These are phyloP conservation scores for Thelephora aurantiotincta DNA, from an alignment of 768 basidiomycete genomes.

Conservation along the genomic window DNA sequence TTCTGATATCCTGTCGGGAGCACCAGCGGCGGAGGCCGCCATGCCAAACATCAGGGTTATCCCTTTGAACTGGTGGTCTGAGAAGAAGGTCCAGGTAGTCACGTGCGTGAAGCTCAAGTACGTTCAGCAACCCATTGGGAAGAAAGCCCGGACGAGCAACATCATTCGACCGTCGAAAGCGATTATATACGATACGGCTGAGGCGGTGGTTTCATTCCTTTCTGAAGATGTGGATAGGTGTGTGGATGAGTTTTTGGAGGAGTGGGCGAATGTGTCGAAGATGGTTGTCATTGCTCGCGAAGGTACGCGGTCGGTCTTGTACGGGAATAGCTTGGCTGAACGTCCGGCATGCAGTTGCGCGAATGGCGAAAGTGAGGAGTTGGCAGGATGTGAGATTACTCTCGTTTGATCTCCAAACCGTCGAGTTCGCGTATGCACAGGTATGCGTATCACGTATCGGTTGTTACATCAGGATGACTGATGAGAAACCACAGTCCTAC, in stretches of 20 bases:
- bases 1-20: constrained; percentile 65
- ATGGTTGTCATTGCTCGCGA: constrained; percentile 90
- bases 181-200: constrained; percentile 80
- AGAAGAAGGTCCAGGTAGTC: constrained; percentile 55
- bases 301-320: constrained; percentile 28
- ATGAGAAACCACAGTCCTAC: constrained; percentile 36
- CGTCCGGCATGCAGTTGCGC: constrained; percentile 41
- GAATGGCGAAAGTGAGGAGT: constrained; percentile 59
- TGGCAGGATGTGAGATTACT: constrained; percentile 73
- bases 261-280: constrained; percentile 87
- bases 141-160: constrained; percentile 36
- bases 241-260: constrained; percentile 81
- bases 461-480: background rate
- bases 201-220: constrained; percentile 80
- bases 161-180: constrained; percentile 76
- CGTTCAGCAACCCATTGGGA: constrained; percentile 75
- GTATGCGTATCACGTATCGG: constrained; percentile 19
- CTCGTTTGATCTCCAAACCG: constrained; percentile 84
- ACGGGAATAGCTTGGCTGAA: background rate
- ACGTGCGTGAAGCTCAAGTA: constrained; percentile 87
- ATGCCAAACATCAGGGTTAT: constrained; percentile 87
- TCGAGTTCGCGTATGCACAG: constrained; percentile 72
- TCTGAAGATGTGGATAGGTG: constrained; percentile 80
- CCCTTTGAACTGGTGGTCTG: constrained; percentile 86
- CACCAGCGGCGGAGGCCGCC: constrained; percentile 80